A percentile compares a stretch with the other conserved stretches of the same genome.
phyloP scores from a whole-genome alignment of 2,329 filamentous ascomycete genomes.

The Xylaria arbuscula region DNA sequence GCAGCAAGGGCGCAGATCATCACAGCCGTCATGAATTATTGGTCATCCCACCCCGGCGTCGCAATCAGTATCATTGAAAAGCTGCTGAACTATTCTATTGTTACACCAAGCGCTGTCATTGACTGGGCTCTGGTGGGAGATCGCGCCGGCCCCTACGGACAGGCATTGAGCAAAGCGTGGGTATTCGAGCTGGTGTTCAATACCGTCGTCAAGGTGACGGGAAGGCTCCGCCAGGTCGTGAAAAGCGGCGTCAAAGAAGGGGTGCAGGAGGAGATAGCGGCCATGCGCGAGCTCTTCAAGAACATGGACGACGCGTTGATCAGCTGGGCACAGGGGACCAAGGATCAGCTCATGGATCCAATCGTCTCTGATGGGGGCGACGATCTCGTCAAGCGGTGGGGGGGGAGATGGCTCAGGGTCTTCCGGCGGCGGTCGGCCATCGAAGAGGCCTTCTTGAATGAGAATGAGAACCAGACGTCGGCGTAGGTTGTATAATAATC shows the following conservation, averaged over 20 bases:
- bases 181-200: slow-evolving; percentile 91
- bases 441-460: slow-evolving; percentile 72
- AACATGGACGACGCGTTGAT: slow-evolving; percentile 82
- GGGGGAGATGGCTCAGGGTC: slow-evolving; percentile 84
- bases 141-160: slow-evolving; percentile 65
- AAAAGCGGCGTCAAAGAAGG: slow-evolving; percentile 67
- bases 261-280: slow-evolving; percentile 70
- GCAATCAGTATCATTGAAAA: slow-evolving; percentile 96
- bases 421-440: slow-evolving; percentile 85
- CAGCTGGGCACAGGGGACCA: slow-evolving; percentile 76
- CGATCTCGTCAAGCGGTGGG: slow-evolving; percentile 80
- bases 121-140: slow-evolving; percentile 84
- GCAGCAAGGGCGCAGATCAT: slow-evolving; percentile 88
- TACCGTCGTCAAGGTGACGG: slow-evolving; percentile 90
- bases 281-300: slow-evolving; percentile 83
- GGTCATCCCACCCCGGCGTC: slow-evolving; percentile 90
- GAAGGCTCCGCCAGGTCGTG: slow-evolving; percentile 84
- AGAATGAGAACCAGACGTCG: slow-evolving; percentile 42
- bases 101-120: slow-evolving; percentile 85
- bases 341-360: slow-evolving; percentile 79
- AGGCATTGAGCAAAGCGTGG: slow-evolving; percentile 76
- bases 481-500: slow-evolving; percentile 28
- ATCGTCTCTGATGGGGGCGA: slow-evolving; percentile 64
- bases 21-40: slow-evolving; percentile 89
- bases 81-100: slow-evolving; percentile 94